Evolutionary conservation across 305 asterid genomes (phyloP), one percentile per base, ranked within the genome.

Genomic region (Fraxinus baroniana): DNA sequence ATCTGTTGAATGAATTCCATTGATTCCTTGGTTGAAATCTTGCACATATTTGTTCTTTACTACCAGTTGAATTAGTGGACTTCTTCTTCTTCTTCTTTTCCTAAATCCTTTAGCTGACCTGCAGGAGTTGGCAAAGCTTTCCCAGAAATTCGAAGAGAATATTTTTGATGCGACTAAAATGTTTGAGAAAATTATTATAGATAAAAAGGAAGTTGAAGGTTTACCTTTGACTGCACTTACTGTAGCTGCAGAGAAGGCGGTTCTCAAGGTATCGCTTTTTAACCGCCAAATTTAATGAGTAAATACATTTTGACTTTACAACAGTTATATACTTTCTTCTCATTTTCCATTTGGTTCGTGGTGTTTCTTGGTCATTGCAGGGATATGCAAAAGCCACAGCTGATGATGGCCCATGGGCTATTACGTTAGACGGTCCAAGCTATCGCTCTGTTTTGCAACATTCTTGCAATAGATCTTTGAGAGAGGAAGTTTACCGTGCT

Each of bases 401-500:
- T 82, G 97, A 91, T 46, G 78, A 83, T 75, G 97, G 97, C 39
- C 97, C 97, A 32, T 93, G 97, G 97, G 41, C 90, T n/a, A 86
- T 92, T 35, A 93, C 97, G 10, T 84, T 93, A 88, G 94, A 93
- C 24, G 93, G 92, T 9, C 97, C 97, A 15, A 82, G 90, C 64
- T 92, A 86, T 85, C 89, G 86, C 70, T 81, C 97, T 83, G 89
- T 91, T 55, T 28, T 92, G 88, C 94, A 91, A 77, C 97, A 93
- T 82, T 92, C 92, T 81, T 85, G 87, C 84, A 92, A 80, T 60
- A 89, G 95, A 85, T 78, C 88, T 39, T 87, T 93, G 87, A 90
- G 97, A 66, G 97, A 93, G 91, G 95, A 93, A 89, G 89, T 93
- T 49, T 91, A 85, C 87, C 90, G 92, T 81, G 96, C 97, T 78